Evolutionary conservation across 345 rosid genomes (phyloP), one percentile per base, ranked within the genome.

Genomic region (Rhodamnia rubescens): DNA sequence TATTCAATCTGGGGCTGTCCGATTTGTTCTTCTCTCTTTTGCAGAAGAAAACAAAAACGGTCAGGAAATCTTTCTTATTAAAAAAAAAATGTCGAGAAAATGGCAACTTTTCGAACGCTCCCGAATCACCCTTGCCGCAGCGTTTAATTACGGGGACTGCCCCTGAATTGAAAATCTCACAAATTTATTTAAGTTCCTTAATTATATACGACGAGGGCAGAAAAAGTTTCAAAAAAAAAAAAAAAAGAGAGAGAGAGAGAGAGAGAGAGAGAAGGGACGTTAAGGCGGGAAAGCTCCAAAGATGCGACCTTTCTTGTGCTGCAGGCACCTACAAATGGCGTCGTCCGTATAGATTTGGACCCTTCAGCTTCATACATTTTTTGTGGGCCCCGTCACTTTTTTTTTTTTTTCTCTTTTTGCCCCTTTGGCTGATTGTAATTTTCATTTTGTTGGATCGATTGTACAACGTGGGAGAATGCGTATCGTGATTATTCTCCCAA

Each of bases 281-380:
- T 47, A 53, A 36, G 86, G 86, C 86, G 86, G 86, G 86, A 85
- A 85, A 85, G 47, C 12, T 24, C 53, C 86, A 74, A 52, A 80
- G 36, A 50, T 24, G 56, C 32, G 53, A 57, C 50, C 40, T 52
- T 74, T 24, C 83, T 22, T 69, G 80, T 36, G 47, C 13, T 36
- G 80, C 47, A 69, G 80, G 80, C 44, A 82, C 42, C 84, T 50
- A 13, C 26, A 82, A 82, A 82, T 40, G 84, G 54, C 84, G 57
- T 20, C 84, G 55, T 82, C 44, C 22, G 44, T 36, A 52, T 6
- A 52, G 84, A 82, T 27, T 52, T 82, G 58, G 84, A 82, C 84
- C 57, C 57, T 82, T 51, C 84, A 53, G 44, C 84, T 82, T 82
- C 84, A 36, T 69, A 18, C 80, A 36, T 10, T 15, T 20, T 36